A percentile compares a stretch with the other conserved stretches of the same genome.
Evolutionary conservation across 2,329 filamentous ascomycete species (phyloP).

Genomic region (Truncatella angustata): DNA sequence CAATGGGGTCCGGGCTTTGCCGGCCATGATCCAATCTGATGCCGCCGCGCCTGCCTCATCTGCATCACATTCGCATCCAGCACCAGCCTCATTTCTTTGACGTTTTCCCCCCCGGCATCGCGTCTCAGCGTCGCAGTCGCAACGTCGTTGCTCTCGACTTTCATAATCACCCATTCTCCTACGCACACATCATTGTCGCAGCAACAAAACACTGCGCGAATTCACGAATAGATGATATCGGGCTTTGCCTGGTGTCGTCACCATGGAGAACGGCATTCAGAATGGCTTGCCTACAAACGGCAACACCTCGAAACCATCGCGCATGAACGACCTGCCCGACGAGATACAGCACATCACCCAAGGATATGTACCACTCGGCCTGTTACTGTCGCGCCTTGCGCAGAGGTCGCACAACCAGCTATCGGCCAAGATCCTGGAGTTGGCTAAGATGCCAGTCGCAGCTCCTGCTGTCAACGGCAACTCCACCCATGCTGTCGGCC

Average conservation of each 20-base stretch:
- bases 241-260: constrained; percentile 54
- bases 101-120: neutral
- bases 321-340: constrained; percentile 58
- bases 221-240: constrained; percentile 9
- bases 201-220: too few species aligned
- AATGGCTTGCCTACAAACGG: constrained; percentile 55
- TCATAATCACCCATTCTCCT: neutral
- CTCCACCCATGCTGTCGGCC: constrained; percentile 33
- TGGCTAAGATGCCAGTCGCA: constrained; percentile 67
- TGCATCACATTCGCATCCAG: too few species aligned
- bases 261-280: constrained; percentile 54
- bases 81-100: constrained; percentile 5
- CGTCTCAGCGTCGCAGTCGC: neutral
- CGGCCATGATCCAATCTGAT: neutral
- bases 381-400: constrained; percentile 73
- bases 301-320: constrained; percentile 25
- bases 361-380: constrained; percentile 73
- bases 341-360: constrained; percentile 70
- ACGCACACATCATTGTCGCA: too few species aligned
- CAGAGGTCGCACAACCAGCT: constrained; percentile 82
- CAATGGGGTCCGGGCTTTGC: too few species aligned
- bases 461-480: constrained; percentile 52
- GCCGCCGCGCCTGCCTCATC: neutral
- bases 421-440: constrained; percentile 63
- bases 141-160: neutral